These are phyloP conservation scores for Phytomonas sp. DNA, from an alignment of 208 protist species.

Conservation along the genomic window DNA sequence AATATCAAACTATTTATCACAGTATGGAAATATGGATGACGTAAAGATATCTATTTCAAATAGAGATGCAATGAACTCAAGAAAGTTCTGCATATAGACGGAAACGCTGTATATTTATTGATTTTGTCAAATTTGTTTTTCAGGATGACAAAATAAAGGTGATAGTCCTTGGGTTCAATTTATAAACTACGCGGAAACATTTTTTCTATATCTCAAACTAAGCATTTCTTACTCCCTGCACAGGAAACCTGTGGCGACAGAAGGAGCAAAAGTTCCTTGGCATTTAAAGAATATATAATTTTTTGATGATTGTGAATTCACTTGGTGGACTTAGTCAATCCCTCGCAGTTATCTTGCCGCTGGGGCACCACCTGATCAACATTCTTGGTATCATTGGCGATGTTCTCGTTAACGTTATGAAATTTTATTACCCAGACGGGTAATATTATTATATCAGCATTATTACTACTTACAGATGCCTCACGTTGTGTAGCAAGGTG, in stretches of 20 bases:
- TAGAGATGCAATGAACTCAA: conserved; percentile 47
- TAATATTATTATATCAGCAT: conserved; percentile 12
- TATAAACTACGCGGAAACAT: conserved; percentile 86
- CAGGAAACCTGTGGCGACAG: conserved; percentile 36
- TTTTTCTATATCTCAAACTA: conserved; percentile 87
- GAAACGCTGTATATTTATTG: conserved; percentile 81
- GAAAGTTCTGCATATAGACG: conserved; percentile 71
- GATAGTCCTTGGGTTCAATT: conserved; percentile 41
- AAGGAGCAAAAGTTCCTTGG: conserved; percentile 48
- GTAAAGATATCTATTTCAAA: conserved; percentile 90
- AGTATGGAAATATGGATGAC: conserved; percentile 74
- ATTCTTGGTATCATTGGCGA: conserved; percentile 12
- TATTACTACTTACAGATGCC: not conserved
- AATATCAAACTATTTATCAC: conserved; percentile 70
- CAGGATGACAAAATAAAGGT: conserved; percentile 60
- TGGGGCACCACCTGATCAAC: not conserved
- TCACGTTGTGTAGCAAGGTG: not conserved
- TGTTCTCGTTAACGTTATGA: conserved; percentile 13
- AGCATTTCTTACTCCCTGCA: conserved; percentile 51
- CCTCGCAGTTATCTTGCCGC: not conserved
- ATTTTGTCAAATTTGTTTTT: conserved; percentile 40
- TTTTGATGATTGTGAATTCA: conserved; percentile 61
- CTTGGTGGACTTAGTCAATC: conserved; percentile 35
- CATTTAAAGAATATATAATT: conserved; percentile 75
- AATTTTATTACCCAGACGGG: not conserved